These are phyloP conservation scores for Oryza brachyantha DNA, from an alignment of 176 grass and related monocot species.

Conservation along the genomic window DNA sequence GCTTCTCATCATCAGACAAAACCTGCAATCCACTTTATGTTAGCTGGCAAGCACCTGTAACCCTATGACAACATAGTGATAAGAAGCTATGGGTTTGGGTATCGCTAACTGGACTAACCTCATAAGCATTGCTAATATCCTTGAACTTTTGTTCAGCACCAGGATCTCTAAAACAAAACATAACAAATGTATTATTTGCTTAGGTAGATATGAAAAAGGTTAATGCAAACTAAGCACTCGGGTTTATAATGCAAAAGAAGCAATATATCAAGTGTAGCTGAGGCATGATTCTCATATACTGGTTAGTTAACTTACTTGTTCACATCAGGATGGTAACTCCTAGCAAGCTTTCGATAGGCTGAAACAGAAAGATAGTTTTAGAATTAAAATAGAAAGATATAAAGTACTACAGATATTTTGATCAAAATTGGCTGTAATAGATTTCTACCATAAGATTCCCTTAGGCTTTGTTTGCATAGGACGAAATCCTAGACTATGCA, in stretches of 20 bases:
- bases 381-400: conserved; percentile 13
- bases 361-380: conserved; percentile 35
- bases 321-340: conserved; percentile 92
- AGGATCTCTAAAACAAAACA: conserved; percentile 70
- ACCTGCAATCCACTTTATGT: conserved; percentile 36
- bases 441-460: not conserved
- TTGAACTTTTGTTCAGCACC: conserved; percentile 95
- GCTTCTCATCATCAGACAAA: conserved; percentile 95
- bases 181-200: not conserved
- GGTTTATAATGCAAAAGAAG: not conserved
- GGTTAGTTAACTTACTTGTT: conserved; percentile 75
- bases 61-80: not conserved
- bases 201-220: conserved; percentile 7
- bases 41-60: conserved; percentile 21
- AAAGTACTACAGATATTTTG: not conserved
- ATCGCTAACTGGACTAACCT: conserved; percentile 50
- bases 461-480: not conserved
- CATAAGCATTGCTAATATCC: conserved; percentile 97
- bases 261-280: not conserved
- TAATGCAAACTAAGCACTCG: conserved; percentile 26
- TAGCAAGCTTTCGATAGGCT: conserved; percentile 93
- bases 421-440: not conserved
- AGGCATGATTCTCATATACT: not conserved
- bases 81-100: conserved; percentile 7
- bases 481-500: too few relatives aligned